Evolutionary conservation across 2,329 filamentous ascomycete species (phyloP).

Genomic region (Thielaviopsis euricoi): DNA sequence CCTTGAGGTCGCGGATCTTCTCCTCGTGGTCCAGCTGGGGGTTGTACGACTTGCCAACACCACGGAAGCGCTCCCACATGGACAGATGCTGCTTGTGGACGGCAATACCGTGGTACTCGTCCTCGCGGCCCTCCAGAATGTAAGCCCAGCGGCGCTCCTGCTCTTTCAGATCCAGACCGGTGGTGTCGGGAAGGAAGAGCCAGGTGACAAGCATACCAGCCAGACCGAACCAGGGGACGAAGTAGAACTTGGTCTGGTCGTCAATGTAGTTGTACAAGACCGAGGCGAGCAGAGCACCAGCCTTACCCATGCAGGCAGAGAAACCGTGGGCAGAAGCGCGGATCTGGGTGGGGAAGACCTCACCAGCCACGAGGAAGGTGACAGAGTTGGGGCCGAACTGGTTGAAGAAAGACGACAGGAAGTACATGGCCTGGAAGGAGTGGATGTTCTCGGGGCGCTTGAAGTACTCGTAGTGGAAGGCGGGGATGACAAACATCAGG

Average conservation of each 20-base stretch:
- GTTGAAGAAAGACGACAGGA: conserved; percentile 96
- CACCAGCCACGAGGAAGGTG: conserved; percentile 88
- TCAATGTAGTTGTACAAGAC: conserved; percentile 92
- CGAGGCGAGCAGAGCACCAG: conserved; percentile 71
- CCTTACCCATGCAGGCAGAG: conserved; percentile 79
- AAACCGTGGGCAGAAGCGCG: conserved; percentile 89
- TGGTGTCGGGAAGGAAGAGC: conserved; percentile 89
- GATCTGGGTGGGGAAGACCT: conserved; percentile 90
- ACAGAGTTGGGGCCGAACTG: conserved; percentile 95
- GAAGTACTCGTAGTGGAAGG: conserved; percentile 78
- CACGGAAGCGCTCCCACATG: conserved; percentile 68
- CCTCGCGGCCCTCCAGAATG: conserved; percentile 58
- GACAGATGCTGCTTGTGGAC: conserved; percentile 81
- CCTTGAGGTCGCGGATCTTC: conserved; percentile 68
- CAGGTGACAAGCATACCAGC: conserved; percentile 68
- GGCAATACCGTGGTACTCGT: conserved; percentile 85
- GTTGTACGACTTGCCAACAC: conserved; percentile 68
- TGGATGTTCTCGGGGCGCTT: conserved; percentile 54
- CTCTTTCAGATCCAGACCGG: conserved; percentile 89
- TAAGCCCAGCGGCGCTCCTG: conserved; percentile 88
- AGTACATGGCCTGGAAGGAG: conserved; percentile 97
- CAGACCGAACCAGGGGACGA: conserved; percentile 92
- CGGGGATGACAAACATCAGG: conserved; percentile 81
- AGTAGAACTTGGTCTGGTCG: conserved; percentile 68
- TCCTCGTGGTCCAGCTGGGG: conserved; percentile 66